Conservation (phyloP, 805 yeast species). For the Cyberlindnera mycetangii region DNA sequence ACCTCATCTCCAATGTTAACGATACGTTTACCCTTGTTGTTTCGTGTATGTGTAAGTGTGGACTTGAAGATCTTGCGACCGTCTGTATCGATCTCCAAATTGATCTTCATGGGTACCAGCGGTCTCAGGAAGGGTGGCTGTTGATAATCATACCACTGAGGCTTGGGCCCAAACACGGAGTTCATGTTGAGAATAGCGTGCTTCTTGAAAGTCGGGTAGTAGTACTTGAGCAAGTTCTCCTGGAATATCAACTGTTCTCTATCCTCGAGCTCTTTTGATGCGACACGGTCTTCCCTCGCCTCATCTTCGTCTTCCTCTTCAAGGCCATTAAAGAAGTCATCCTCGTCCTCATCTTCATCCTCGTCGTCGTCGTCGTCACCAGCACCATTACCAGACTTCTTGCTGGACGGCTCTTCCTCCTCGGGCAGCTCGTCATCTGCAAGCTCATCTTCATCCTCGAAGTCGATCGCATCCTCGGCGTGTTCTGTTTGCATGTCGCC, state of each 20-base stretch:
- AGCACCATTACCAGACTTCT: constrained; percentile 21
- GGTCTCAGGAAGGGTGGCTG: constrained; percentile 35
- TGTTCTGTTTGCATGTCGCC: constrained; percentile 47
- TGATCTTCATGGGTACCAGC: constrained; percentile 54
- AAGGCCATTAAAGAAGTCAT: constrained; percentile 35
- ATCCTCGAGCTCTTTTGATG: not conserved
- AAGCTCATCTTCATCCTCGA: constrained; percentile 89
- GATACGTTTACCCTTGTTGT: constrained; percentile 16
- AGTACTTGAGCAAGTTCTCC: constrained; percentile 38
- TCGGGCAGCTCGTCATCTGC: constrained; percentile 77
- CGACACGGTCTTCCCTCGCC: constrained; percentile 10
- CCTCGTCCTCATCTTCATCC: constrained; percentile 29
- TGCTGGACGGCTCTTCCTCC: constrained; percentile 20
- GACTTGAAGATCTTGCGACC: constrained; percentile 50
- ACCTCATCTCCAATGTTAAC: constrained; percentile 19
- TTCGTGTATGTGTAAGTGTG: constrained; percentile 16
- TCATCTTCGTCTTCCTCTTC: constrained; percentile 7
- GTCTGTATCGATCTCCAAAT: constrained; percentile 63
- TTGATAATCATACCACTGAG: constrained; percentile 51
- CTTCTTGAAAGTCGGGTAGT: constrained; percentile 61
- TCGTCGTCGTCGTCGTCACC: constrained; percentile 37
- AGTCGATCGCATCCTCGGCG: constrained; percentile 90
- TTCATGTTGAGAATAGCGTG: constrained; percentile 62
- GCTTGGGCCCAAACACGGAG: constrained; percentile 60
- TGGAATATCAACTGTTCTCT: constrained; percentile 15